Conservation (phyloP, 805 yeast species). For the Zygotorulaspora danielsina region DNA sequence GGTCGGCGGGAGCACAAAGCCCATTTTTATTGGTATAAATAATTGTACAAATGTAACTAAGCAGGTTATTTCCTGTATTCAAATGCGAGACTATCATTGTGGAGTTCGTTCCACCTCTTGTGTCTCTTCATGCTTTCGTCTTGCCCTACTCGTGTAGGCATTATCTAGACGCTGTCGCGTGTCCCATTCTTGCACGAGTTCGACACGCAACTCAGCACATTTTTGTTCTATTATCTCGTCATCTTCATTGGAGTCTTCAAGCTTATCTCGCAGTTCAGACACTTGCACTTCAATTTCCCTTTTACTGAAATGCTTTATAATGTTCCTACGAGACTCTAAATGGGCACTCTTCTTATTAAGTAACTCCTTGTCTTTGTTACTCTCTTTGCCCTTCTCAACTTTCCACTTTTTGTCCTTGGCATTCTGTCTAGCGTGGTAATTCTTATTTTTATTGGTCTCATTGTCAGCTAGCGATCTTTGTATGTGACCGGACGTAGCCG, state of each 20-base stretch:
- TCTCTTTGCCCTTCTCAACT: constrained; percentile 4
- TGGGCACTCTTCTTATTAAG: constrained; percentile 7
- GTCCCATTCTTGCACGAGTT: constrained; percentile 11
- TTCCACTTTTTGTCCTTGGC: neutral
- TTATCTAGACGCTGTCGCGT: constrained; percentile 12
- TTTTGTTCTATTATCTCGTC: constrained; percentile 21
- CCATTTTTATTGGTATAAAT: no score
- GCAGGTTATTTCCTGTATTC: no score
- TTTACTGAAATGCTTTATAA: constrained; percentile 19
- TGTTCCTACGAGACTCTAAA: constrained; percentile 8
- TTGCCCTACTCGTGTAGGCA: constrained; percentile 12
- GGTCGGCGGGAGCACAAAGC: no score
- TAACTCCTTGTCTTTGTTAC: neutral
- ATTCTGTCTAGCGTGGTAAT: constrained; percentile 11
- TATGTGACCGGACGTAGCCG: constrained; percentile 34
- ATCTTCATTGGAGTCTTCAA: constrained; percentile 25
- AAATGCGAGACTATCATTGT: no score
- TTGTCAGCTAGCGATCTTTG: constrained; percentile 30
- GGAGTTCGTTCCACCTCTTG: no score
- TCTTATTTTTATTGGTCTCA: constrained; percentile 10
- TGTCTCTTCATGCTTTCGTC: no score
- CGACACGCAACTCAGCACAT: constrained; percentile 20
- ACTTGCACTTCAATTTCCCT: constrained; percentile 30
- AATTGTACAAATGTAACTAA: no score
- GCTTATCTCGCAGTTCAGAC: constrained; percentile 26